These are phyloP conservation scores for Aspergillus wentii DNA, from an alignment of 495 filamentous ascomycete species.

Conservation along the genomic window DNA sequence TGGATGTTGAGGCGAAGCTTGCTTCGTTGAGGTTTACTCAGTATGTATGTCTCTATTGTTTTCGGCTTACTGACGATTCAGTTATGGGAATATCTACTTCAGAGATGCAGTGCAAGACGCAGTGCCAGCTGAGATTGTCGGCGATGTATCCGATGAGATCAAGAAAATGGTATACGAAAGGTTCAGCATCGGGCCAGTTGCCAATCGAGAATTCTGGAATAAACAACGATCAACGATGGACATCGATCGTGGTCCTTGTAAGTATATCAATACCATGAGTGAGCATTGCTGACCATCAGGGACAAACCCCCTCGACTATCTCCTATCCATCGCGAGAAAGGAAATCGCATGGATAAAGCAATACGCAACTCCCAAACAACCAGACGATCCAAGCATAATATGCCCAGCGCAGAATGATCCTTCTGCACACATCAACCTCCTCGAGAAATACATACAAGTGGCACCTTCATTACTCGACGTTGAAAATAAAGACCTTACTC, in stretches of 20 bases:
- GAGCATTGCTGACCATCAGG: no score
- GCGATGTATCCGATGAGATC: constrained; percentile 10
- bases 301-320: constrained; percentile 15
- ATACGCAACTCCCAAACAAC: constrained; percentile 13
- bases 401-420: constrained; percentile 17
- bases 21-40: constrained; percentile 18
- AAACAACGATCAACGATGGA: constrained; percentile 19
- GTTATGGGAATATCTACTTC: constrained; percentile 1
- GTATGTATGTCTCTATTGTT: constrained; percentile 12
- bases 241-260: constrained; percentile 29
- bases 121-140: no score
- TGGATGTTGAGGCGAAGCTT: constrained; percentile 22
- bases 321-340: constrained; percentile 16
- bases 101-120: no score
- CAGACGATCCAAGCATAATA: constrained; percentile 9
- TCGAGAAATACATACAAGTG: constrained; percentile 18
- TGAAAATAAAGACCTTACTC: constrained; percentile 12
- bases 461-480: constrained; percentile 21
- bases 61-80: no score
- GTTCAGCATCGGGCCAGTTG: constrained; percentile 29
- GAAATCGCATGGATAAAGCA: constrained; percentile 21
- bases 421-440: constrained; percentile 12
- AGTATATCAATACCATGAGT: constrained; percentile 5
- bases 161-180: constrained; percentile 9
- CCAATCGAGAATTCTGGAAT: constrained; percentile 19